Evolutionary conservation across 2,329 filamentous ascomycete genomes (phyloP).

Genomic region (Exophiala oligosperma): DNA sequence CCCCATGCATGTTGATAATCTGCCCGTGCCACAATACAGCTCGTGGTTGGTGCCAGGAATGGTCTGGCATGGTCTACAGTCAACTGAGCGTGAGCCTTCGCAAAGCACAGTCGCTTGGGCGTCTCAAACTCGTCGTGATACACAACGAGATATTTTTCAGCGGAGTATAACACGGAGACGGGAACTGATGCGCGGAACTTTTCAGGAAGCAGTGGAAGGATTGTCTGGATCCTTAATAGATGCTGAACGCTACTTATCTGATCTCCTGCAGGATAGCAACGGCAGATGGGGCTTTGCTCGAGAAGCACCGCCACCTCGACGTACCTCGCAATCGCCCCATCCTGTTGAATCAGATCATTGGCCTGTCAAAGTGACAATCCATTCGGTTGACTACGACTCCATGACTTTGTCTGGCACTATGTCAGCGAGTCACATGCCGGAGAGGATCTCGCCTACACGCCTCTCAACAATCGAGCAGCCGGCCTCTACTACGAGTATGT

Average conservation of each 20-base stretch:
- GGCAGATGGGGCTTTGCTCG: slow-evolving; percentile 32
- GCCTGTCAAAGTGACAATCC: slow-evolving; percentile 67
- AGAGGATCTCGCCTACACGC: slow-evolving; percentile 14
- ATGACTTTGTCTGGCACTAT: slow-evolving; percentile 68
- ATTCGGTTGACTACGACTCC: slow-evolving; percentile 58
- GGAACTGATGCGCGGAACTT: background rate
- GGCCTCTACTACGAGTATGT: slow-evolving; percentile 50
- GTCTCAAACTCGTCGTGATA: slow-evolving; percentile 12
- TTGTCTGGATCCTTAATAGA: background rate
- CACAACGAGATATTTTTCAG: slow-evolving; percentile 15
- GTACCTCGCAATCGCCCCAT: slow-evolving; percentile 32
- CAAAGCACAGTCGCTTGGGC: background rate
- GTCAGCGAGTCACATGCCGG: slow-evolving; percentile 68
- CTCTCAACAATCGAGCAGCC: slow-evolving; percentile 17
- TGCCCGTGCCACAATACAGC: slow-evolving; percentile 48
- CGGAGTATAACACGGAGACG: slow-evolving; percentile 11
- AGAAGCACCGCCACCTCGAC: slow-evolving; percentile 14
- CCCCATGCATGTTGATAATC: slow-evolving; percentile 26
- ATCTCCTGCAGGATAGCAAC: slow-evolving; percentile 24
- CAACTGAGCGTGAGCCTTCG: slow-evolving; percentile 43
- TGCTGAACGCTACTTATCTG: slow-evolving; percentile 19
- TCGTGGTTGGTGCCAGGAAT: slow-evolving; percentile 65
- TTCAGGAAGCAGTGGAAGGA: background rate
- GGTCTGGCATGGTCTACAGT: slow-evolving; percentile 62
- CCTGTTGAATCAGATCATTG: slow-evolving; percentile 53